phyloP scores from a whole-genome alignment of 2,329 filamentous ascomycete species.

The Pyricularia grisea region DNA sequence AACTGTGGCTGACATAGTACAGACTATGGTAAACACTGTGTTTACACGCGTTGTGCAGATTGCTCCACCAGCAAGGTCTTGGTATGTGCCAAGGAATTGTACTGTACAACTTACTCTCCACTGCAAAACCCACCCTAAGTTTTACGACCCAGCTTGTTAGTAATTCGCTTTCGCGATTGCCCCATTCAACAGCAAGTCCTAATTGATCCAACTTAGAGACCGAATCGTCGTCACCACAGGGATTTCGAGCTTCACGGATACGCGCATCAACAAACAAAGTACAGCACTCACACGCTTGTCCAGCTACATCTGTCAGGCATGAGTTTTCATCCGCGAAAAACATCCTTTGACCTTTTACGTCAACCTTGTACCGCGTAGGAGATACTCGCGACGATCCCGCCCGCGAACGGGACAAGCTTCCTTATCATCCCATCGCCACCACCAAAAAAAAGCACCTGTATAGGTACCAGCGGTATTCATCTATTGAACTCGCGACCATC shows the following conservation, averaged over 20 bases:
- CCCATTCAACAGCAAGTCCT: not conserved
- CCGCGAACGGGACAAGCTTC: not conserved
- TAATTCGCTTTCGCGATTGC: not conserved
- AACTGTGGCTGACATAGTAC: not conserved
- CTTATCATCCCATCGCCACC: not conserved
- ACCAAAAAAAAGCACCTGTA: not conserved
- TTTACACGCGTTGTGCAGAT: not conserved
- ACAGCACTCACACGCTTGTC: not conserved
- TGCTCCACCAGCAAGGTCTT: not conserved
- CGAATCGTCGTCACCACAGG: not conserved
- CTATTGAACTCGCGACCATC: not conserved
- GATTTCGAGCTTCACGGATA: not conserved
- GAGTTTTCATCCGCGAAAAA: not conserved
- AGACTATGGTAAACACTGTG: not conserved
- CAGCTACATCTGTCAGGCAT: slow-evolving; percentile 1
- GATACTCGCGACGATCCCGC: not conserved
- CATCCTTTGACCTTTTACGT: not conserved
- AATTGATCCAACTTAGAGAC: not conserved
- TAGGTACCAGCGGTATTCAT: not conserved
- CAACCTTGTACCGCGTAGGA: not conserved
- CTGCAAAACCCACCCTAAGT: not conserved
- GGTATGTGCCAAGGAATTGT: not conserved
- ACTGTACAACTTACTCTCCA: too few relatives aligned
- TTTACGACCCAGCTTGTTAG: not conserved
- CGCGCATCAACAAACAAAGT: not conserved